Conservation (phyloP, 1,284 basidiomycete genomes). For the Microbotryum saponariae region DNA sequence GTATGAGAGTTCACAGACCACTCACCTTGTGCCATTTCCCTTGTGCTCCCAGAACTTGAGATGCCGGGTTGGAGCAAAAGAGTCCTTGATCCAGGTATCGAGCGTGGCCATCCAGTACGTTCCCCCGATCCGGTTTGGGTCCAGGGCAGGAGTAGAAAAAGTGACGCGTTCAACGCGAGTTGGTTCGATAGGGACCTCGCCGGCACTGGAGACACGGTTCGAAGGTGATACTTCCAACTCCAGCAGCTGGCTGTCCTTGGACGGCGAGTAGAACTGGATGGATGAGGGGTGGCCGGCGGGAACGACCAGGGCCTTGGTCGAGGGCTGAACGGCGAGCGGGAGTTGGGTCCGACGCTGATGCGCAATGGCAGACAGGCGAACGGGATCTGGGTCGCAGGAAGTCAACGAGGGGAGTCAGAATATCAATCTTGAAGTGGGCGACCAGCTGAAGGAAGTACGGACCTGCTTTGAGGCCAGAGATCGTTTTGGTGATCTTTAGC, state of each 20-base stretch:
- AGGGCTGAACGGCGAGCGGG: slow-evolving; percentile 63
- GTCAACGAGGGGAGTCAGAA: neutral
- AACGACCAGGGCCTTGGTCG: slow-evolving; percentile 66
- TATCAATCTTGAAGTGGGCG: too few species aligned
- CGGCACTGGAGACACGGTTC: slow-evolving; percentile 77
- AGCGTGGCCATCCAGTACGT: slow-evolving; percentile 80
- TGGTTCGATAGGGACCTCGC: slow-evolving; percentile 70
- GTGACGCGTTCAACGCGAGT: slow-evolving; percentile 65
- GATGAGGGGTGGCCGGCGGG: slow-evolving; percentile 92
- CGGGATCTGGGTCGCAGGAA: slow-evolving; percentile 3
- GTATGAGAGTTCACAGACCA: slow-evolving; percentile 42
- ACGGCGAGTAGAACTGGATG: slow-evolving; percentile 79
- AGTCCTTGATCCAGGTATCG: slow-evolving; percentile 59
- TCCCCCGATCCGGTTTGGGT: slow-evolving; percentile 40
- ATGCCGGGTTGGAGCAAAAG: slow-evolving; percentile 56
- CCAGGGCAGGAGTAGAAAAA: slow-evolving; percentile 49
- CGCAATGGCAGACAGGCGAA: slow-evolving; percentile 32
- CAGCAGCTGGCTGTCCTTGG: slow-evolving; percentile 61
- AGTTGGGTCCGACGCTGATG: slow-evolving; percentile 28
- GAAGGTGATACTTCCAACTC: slow-evolving; percentile 92
- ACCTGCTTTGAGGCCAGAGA: slow-evolving; percentile 73
- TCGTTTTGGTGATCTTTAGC: slow-evolving; percentile 64
- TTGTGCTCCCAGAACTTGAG: slow-evolving; percentile 91
- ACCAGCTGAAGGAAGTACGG: slow-evolving; percentile 39
- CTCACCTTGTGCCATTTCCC: slow-evolving; percentile 42